Conservation (phyloP, 768 basidiomycete genomes). For the Asterophora parasitica region DNA sequence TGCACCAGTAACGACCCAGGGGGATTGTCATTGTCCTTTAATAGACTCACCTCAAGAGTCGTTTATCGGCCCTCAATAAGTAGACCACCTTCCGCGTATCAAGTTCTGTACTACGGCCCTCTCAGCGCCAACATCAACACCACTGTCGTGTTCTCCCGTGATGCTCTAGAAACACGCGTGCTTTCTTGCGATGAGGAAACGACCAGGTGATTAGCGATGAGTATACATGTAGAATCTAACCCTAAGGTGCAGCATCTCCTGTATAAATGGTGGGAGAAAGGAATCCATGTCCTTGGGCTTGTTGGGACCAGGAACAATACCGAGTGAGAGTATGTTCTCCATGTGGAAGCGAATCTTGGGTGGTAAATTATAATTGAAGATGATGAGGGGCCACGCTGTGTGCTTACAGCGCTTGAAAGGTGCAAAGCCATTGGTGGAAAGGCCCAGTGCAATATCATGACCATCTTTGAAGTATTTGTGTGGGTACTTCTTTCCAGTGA, state of each 20-base stretch:
- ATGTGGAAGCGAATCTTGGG: constrained; percentile 27
- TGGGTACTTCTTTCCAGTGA: constrained; percentile 20
- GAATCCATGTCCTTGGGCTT: constrained; percentile 33
- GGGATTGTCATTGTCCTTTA: too few relatives aligned
- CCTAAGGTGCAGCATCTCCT: constrained; percentile 30
- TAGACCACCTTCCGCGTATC: too few relatives aligned
- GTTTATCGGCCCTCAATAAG: too few relatives aligned
- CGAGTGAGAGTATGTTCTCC: constrained; percentile 28
- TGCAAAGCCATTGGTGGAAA: constrained; percentile 35
- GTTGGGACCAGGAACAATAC: constrained; percentile 37
- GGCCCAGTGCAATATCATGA: constrained; percentile 34
- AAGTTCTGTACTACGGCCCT: too few relatives aligned
- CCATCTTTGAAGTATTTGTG: constrained; percentile 30
- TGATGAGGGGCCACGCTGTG: constrained; percentile 33
- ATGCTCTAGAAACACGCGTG: too few relatives aligned
- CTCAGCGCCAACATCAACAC: too few relatives aligned
- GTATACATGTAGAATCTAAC: too few relatives aligned
- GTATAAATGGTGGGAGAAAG: constrained; percentile 31
- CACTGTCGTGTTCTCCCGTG: too few relatives aligned
- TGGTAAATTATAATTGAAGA: constrained; percentile 25
- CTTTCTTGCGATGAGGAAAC: too few relatives aligned
- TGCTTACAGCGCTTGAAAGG: constrained; percentile 24
- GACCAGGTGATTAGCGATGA: too few relatives aligned
- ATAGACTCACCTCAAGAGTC: too few relatives aligned
- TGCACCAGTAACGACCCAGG: too few relatives aligned